Percentiles rank a stretch among this genome's conserved stretches.
Conservation (phyloP, 371 early-diverging fungal genomes). For the Circinella umbellata region DNA sequence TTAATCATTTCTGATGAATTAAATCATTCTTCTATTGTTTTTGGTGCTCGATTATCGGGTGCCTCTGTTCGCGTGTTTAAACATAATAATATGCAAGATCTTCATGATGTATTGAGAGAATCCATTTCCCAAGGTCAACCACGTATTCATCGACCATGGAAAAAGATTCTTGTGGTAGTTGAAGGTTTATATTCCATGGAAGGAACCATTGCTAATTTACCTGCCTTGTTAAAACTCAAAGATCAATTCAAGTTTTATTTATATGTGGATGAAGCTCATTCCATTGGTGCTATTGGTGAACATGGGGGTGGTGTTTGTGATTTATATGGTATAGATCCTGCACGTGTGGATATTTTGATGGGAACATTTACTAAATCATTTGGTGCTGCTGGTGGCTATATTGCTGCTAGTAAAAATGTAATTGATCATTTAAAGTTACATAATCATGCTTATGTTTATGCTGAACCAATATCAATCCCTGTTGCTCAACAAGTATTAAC, state of each 20-base stretch:
- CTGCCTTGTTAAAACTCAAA: constrained; percentile 92
- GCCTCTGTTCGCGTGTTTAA: constrained; percentile 96
- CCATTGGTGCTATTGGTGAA: constrained; percentile 94
- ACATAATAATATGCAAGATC: constrained; percentile 88
- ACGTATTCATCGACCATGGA: constrained; percentile 98
- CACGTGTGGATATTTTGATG: constrained; percentile 97
- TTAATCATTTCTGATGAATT: constrained; percentile 98
- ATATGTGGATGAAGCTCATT: constrained; percentile 99
- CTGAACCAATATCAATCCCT: constrained; percentile 92
- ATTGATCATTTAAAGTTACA: constrained; percentile 86
- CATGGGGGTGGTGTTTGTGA: constrained; percentile 97
- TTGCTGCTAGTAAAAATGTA: constrained; percentile 78
- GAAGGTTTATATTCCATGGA: constrained; percentile 99
- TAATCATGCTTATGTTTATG: constrained; percentile 90
- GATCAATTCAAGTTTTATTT: constrained; percentile 97
- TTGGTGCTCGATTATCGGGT: constrained; percentile 94
- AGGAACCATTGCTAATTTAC: constrained; percentile 92
- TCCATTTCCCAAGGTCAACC: constrained; percentile 99
- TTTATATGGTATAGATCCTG: constrained; percentile 87
- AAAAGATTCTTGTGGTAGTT: constrained; percentile 98
- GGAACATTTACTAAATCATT: constrained; percentile 99
- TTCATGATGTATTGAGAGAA: constrained; percentile 90
- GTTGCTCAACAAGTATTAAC: constrained; percentile 90
- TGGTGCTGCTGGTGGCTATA: constrained; percentile 98
- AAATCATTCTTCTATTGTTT: constrained; percentile 97